Conservation (phyloP, 495 filamentous ascomycete species). For the Lasiosphaeria miniovina region DNA sequence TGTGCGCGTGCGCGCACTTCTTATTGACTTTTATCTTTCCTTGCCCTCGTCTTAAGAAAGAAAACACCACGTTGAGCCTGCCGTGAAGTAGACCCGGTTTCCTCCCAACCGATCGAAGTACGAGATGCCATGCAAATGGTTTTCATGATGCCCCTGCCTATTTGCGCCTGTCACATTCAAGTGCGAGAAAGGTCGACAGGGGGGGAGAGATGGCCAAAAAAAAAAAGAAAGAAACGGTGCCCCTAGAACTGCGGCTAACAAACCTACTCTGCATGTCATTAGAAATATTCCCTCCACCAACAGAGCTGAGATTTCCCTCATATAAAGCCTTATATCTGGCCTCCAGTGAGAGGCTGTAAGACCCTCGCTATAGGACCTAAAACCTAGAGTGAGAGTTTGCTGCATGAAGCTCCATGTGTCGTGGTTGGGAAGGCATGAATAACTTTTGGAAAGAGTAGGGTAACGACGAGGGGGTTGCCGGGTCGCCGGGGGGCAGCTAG, state of each 20-base stretch:
- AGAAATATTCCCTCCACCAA: background rate
- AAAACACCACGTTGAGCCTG: constrained; percentile 1
- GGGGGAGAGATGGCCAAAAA: constrained; percentile 10
- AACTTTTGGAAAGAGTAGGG: background rate
- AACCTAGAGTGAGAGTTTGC: background rate
- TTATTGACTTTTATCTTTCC: constrained; percentile 18
- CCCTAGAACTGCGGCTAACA: background rate
- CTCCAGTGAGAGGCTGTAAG: background rate
- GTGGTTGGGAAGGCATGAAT: background rate
- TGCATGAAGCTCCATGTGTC: background rate
- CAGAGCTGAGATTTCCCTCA: constrained; percentile 8
- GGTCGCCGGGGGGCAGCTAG: background rate
- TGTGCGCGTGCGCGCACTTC: constrained; percentile 3
- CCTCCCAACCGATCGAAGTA: background rate
- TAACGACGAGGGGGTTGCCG: background rate
- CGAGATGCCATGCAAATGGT: constrained; percentile 4
- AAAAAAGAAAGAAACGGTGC: constrained; percentile 2
- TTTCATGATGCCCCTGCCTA: background rate
- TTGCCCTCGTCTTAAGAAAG: constrained; percentile 8
- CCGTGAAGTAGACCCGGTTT: background rate
- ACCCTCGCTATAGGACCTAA: background rate
- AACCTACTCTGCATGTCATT: constrained; percentile 3
- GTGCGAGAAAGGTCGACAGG: background rate
- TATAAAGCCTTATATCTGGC: background rate
- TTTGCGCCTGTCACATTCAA: background rate